A percentile compares a stretch with the other conserved stretches of the same genome.
Evolutionary conservation across 768 basidiomycete species (phyloP).

Genomic region (Lyophyllum semitale): DNA sequence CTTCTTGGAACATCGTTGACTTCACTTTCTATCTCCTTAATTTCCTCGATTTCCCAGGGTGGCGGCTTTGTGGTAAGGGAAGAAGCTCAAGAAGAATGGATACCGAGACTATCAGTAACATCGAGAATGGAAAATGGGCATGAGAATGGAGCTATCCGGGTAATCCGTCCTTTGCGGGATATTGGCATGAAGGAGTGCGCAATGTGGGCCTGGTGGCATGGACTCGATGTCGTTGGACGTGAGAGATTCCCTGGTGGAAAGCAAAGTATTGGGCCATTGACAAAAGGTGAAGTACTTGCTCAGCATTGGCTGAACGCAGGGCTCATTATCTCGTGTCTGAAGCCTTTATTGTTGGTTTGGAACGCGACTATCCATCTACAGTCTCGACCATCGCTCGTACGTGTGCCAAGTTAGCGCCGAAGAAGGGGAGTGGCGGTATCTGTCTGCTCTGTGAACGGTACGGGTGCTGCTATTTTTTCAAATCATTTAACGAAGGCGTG

Average conservation of each 20-base stretch:
- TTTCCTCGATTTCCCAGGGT: constrained; percentile 76
- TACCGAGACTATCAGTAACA: constrained; percentile 21
- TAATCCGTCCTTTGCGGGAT: constrained; percentile 72
- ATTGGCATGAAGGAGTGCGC: constrained; percentile 79
- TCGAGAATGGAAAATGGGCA: constrained; percentile 10
- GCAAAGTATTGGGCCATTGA: constrained; percentile 65
- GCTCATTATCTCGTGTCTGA: background rate
- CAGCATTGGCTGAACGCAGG: background rate
- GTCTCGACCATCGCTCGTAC: constrained; percentile 84
- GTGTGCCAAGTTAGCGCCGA: constrained; percentile 76
- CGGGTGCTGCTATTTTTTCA: constrained; percentile 11
- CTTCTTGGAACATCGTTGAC: constrained; percentile 82
- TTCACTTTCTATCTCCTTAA: constrained; percentile 70
- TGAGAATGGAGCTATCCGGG: constrained; percentile 35
- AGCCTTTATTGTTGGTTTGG: constrained; percentile 83
- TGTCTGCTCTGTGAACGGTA: constrained; percentile 75
- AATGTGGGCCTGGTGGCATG: constrained; percentile 76
- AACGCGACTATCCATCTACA: constrained; percentile 83
- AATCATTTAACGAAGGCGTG: background rate
- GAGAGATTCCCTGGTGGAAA: constrained; percentile 45
- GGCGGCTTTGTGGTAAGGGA: constrained; percentile 71
- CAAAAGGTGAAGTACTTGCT: constrained; percentile 55
- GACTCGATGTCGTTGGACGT: constrained; percentile 52
- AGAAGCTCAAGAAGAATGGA: constrained; percentile 76
- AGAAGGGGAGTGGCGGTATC: constrained; percentile 43